Evolutionary conservation across 2,329 filamentous ascomycete species (phyloP), one percentile per base, ranked within the genome.

Genomic region (Venturiaceae sp.): DNA sequence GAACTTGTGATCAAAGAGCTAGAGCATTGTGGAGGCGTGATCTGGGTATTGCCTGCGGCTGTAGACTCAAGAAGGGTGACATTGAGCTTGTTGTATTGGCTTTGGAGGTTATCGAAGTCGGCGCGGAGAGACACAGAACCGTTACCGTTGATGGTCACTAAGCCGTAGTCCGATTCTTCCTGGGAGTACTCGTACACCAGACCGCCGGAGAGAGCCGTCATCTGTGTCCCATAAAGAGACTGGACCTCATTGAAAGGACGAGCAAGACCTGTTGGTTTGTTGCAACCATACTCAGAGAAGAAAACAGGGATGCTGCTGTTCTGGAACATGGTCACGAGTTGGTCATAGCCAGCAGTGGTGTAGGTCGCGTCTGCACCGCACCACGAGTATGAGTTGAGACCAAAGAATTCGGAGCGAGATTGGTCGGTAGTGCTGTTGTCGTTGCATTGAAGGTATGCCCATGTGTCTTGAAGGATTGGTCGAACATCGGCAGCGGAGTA

Each of bases 241-340:
- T 76, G 78, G 13, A 90, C 85, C 73, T 94, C 89, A 63, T 87
- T 86, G 75, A 91, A 94, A 65, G 84, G 73, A 64, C 89, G 86
- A 14, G 87, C 85, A n/a, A 50, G 26, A 26, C 58, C 61, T 30
- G 75, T 69, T 14, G 84, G 82, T 37, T 79, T 76, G 75, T 91
- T 92, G 82, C 89, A 92, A 61, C 89, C 89, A 65, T 84, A 86
- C 68, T 94, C 89, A 63, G 86, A 89, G 77, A 89, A 92, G 79
- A 92, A 92, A 65, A 92, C 60, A 11, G 60, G 60, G 23, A 61
- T 53, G 14, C 28, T 57, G 53, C 28, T 57, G 14, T 34, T 32
- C 6, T 52, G 26, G 76, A 92, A 90, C 69, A 84, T 82, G 2
- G 75, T 69, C 53, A 87, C 83, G 36, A 90, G 76, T 19, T 77